These are phyloP conservation scores for Fusarium algeriense DNA, from an alignment of 2,329 filamentous ascomycete genomes.

Conservation along the genomic window DNA sequence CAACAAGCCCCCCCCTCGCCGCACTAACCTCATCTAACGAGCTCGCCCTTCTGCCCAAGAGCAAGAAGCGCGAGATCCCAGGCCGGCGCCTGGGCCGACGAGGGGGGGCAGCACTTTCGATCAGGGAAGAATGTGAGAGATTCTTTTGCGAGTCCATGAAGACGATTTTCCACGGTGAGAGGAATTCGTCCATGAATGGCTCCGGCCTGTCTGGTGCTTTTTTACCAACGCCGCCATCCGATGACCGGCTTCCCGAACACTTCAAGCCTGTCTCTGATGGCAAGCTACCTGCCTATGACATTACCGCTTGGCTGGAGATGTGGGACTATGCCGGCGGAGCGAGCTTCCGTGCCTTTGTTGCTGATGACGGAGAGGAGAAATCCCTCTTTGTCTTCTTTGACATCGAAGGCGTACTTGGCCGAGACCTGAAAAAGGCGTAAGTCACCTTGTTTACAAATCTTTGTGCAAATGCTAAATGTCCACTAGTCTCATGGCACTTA, in stretches of 20 bases:
- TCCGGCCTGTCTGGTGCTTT: slow-evolving; percentile 87
- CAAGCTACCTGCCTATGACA: slow-evolving; percentile 51
- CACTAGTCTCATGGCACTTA: slow-evolving; percentile 83
- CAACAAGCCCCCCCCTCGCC: slow-evolving; percentile 90
- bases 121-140: slow-evolving; percentile 99
- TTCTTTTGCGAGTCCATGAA: slow-evolving; percentile 98
- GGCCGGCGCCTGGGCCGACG: slow-evolving; percentile 64
- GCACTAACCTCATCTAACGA: slow-evolving; percentile 76
- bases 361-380: slow-evolving; percentile 76
- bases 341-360: slow-evolving; percentile 88
- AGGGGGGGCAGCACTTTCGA: slow-evolving; percentile 95
- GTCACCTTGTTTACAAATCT: slow-evolving; percentile 50
- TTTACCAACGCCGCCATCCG: slow-evolving; percentile 66
- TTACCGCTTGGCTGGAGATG: slow-evolving; percentile 78
- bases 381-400: slow-evolving; percentile 92
- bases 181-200: slow-evolving; percentile 79
- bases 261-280: slow-evolving; percentile 50
- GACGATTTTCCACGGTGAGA: slow-evolving; percentile 96
- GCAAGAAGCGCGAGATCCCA: slow-evolving; percentile 59
- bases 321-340: slow-evolving; percentile 89
- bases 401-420: slow-evolving; percentile 71
- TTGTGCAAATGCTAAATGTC: neutral
- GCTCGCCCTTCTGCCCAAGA: slow-evolving; percentile 73
- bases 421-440: slow-evolving; percentile 89
- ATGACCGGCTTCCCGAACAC: slow-evolving; percentile 57